These are phyloP conservation scores for Eimeria tenella DNA, from an alignment of 169 alveolate genomes.

Conservation along the genomic window DNA sequence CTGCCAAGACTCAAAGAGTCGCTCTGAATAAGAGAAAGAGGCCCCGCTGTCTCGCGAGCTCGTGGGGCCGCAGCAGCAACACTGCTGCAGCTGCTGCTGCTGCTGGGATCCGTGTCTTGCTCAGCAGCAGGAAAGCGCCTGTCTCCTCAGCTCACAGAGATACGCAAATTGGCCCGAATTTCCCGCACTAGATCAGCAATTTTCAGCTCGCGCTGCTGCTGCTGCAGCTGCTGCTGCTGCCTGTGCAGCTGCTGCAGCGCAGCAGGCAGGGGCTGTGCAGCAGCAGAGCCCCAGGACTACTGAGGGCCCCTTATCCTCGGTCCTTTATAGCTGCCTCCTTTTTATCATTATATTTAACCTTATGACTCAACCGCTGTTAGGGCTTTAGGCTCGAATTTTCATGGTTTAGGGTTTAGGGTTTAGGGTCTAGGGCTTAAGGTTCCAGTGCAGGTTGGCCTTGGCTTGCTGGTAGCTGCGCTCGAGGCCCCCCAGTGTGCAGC, in stretches of 20 bases:
- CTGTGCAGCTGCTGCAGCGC: not conserved
- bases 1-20: not conserved
- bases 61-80: conserved; percentile 2
- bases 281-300: not conserved
- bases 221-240: conserved; percentile 1
- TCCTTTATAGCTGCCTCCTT: not conserved
- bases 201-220: not conserved
- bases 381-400: not conserved
- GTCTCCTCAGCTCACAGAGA: not conserved
- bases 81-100: conserved; percentile 29
- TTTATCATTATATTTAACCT: not conserved
- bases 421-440: not conserved
- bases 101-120: not conserved
- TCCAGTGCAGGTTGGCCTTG: too few relatives aligned
- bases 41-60: not conserved
- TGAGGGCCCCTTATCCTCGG: not conserved
- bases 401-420: not conserved
- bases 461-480: too few relatives aligned
- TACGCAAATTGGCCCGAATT: too few relatives aligned
- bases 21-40: not conserved
- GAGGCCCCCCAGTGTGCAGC: too few relatives aligned
- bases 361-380: not conserved
- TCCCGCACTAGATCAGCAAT: too few relatives aligned
- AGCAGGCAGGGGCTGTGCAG: not conserved
- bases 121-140: not conserved